Evolutionary conservation across 2,329 filamentous ascomycete species (phyloP).

Genomic region (Aspergillus alliaceus): DNA sequence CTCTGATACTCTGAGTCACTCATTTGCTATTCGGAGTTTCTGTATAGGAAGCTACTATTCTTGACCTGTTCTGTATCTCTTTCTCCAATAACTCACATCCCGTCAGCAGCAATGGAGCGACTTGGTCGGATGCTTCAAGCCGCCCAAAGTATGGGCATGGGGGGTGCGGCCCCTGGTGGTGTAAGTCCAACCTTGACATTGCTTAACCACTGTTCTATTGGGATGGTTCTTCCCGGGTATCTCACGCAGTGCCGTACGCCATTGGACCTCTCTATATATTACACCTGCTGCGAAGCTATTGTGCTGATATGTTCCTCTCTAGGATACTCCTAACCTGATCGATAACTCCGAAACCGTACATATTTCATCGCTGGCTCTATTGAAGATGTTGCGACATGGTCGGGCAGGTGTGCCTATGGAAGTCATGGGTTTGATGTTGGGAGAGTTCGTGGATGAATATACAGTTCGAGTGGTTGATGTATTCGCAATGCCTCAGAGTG

Average conservation of each 20-base stretch:
- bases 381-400: conserved; percentile 98
- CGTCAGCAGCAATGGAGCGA: conserved; percentile 70
- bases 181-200: conserved; percentile 31
- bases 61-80: conserved; percentile 15
- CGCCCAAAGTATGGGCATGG: conserved; percentile 61
- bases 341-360: conserved; percentile 99
- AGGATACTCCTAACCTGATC: conserved; percentile 90
- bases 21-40: conserved; percentile 27
- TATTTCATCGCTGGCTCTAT: conserved; percentile 92
- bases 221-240: not conserved
- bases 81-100: conserved; percentile 19
- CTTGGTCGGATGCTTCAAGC: conserved; percentile 83
- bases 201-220: not conserved
- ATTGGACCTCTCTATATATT: not conserved
- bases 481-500: conserved; percentile 98
- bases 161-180: conserved; percentile 37
- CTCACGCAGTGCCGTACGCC: not conserved
- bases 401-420: conserved; percentile 98
- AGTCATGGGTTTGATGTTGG: conserved; percentile 99
- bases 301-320: conserved; percentile 3
- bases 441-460: conserved; percentile 98
- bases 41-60: conserved; percentile 31
- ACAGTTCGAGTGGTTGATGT: conserved; percentile 98
- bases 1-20: not conserved
- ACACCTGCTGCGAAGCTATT: not conserved